A percentile compares a stretch with the other conserved stretches of the same genome.
phyloP scores from a whole-genome alignment of 805 yeast genomes.

The Teunomyces tritomae region DNA sequence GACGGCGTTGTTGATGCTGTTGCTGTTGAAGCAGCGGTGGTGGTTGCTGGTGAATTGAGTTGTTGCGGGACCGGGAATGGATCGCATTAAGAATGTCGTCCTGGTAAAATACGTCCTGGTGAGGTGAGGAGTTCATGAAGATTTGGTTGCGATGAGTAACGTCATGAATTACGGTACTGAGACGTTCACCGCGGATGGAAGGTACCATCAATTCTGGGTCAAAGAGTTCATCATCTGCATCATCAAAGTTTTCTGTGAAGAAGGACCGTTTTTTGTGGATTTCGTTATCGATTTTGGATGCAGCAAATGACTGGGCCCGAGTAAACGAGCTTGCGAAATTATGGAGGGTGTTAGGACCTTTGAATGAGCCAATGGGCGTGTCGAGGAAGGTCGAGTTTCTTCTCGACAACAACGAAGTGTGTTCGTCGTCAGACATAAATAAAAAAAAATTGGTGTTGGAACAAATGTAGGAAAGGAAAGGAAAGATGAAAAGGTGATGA shows the following conservation, averaged over 20 bases:
- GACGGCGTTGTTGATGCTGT: constrained; percentile 13
- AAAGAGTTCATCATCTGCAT: constrained; percentile 33
- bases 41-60: constrained; percentile 15
- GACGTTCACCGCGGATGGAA: constrained; percentile 57
- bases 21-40: constrained; percentile 12
- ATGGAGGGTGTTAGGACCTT: constrained; percentile 34
- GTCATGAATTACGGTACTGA: constrained; percentile 54
- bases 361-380: constrained; percentile 15
- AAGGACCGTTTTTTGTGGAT: constrained; percentile 18
- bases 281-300: constrained; percentile 17
- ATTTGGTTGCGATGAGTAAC: constrained; percentile 24
- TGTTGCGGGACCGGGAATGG: constrained; percentile 27
- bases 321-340: constrained; percentile 41
- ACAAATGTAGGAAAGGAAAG: neutral
- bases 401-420: constrained; percentile 6
- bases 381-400: constrained; percentile 10
- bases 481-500: neutral
- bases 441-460: neutral
- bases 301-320: constrained; percentile 35
- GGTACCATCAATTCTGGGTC: constrained; percentile 56
- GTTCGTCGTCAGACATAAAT: constrained; percentile 8
- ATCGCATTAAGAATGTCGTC: constrained; percentile 33
- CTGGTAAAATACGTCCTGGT: constrained; percentile 38
- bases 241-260: constrained; percentile 12
- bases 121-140: constrained; percentile 17